Evolutionary conservation across 345 rosid genomes (phyloP), one percentile per base, ranked within the genome.

Genomic region (Brassica nigra): DNA sequence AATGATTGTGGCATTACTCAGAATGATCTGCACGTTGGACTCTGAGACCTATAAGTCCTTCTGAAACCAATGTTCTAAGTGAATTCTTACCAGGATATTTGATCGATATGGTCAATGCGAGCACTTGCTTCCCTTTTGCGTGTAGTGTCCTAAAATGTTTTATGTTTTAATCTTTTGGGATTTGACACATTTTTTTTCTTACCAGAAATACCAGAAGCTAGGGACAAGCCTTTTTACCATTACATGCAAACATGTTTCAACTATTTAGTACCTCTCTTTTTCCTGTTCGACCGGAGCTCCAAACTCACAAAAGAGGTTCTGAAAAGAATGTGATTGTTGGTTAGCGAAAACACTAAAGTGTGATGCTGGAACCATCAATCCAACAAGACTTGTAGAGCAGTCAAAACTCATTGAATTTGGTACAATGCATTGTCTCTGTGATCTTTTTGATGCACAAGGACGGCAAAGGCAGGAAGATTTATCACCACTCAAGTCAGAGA

Each of bases 1-100:
- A 92, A 94, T 81, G 86, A 85, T 4, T 86, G 90, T 83, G 92
- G 90, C 70, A 72, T 23, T 92, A 87, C 90, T 95, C 61, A 84
- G 89, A 77, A 79, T 92, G 78, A 92, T 92, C 47, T 68, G 79
- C 34, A 66, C 4, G 3, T 82, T 95, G 78, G 97, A 90, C 78
- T 85, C 91, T 33, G 79, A 80, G 27, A 73, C 97, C 97, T 68
- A 85, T 95, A 6, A 88, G 75, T 55, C 89, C 92, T 77, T 88
- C 94, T 61, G 89, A 91, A 76, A 79, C 81, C 66, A 83, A 90
- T 76, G 47, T 92, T 72, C 80, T 95, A 30, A 82, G 85, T 79
- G 84, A 83, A 73, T 86, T 81, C 82, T 82, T 95, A 72, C 79
- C 90, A 8, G 78, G 72, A 70, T 91, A 90, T 84, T 83, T 92